Evolutionary conservation across 768 basidiomycete genomes (phyloP).

Genomic region (Mycena olivaceomarginata): DNA sequence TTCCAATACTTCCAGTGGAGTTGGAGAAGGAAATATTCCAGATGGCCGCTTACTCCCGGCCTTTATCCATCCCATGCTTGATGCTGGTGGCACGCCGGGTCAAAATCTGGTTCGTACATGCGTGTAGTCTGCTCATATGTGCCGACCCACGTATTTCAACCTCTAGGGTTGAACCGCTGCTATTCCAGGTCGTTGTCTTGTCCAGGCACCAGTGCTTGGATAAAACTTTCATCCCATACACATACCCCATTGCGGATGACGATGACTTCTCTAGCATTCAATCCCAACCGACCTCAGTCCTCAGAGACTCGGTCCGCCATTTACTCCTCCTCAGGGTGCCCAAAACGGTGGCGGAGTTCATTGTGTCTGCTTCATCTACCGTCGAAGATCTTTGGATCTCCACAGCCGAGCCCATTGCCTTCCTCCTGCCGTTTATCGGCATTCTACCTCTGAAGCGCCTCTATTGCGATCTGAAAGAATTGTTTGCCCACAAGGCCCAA

Average conservation of each 20-base stretch:
- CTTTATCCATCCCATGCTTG: slow-evolving; percentile 18
- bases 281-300: slow-evolving; percentile 16
- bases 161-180: slow-evolving; percentile 23
- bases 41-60: slow-evolving; percentile 20
- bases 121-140: slow-evolving; percentile 1
- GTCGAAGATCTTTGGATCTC: slow-evolving; percentile 28
- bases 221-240: slow-evolving; percentile 21
- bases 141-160: slow-evolving; percentile 20
- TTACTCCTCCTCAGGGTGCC: slow-evolving; percentile 11
- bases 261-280: slow-evolving; percentile 24
- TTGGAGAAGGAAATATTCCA: slow-evolving; percentile 29
- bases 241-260: slow-evolving; percentile 15
- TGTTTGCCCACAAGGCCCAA: slow-evolving; percentile 12
- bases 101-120: slow-evolving; percentile 26
- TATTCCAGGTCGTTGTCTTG: slow-evolving; percentile 26
- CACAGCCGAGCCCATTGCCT: slow-evolving; percentile 5
- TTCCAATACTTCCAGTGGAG: slow-evolving; percentile 27
- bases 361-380: slow-evolving; percentile 17
- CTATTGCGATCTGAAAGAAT: slow-evolving; percentile 12
- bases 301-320: slow-evolving; percentile 23
- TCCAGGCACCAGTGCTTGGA: slow-evolving; percentile 21
- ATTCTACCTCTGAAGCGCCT: slow-evolving; percentile 20
- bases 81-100: slow-evolving; percentile 27
- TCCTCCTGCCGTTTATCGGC: slow-evolving; percentile 16
- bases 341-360: slow-evolving; percentile 4